These are phyloP conservation scores for Tephrocybe sp. DNA, from an alignment of 768 basidiomycete species.

Conservation along the genomic window DNA sequence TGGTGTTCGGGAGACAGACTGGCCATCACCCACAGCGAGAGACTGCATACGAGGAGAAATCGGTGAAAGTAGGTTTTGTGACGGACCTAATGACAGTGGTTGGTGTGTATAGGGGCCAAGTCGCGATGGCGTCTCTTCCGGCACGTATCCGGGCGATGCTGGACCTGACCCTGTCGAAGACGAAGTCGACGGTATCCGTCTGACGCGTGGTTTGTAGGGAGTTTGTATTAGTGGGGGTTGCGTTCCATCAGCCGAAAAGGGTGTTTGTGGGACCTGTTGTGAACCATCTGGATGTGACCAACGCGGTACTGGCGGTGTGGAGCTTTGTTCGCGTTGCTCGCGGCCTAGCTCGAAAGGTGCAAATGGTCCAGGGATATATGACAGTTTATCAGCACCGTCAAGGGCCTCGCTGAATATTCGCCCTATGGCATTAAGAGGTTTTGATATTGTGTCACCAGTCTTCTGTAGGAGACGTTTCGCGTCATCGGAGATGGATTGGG, in stretches of 20 bases:
- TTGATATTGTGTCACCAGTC: constrained; percentile 87
- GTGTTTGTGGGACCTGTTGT: constrained; percentile 23
- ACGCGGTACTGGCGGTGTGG: constrained; percentile 31
- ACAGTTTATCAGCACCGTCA: constrained; percentile 64
- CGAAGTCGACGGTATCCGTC: constrained; percentile 47
- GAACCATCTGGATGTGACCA: constrained; percentile 37
- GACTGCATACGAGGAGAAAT: constrained; percentile 46
- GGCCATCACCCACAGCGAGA: constrained; percentile 31
- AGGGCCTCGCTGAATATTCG: constrained; percentile 85
- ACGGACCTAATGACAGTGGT: constrained; percentile 47
- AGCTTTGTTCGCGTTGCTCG: constrained; percentile 40
- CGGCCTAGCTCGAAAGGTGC: constrained; percentile 63
- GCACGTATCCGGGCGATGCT: constrained; percentile 24
- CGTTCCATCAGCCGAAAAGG: constrained; percentile 39
- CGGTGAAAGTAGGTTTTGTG: constrained; percentile 33
- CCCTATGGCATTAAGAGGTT: constrained; percentile 85
- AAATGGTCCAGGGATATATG: constrained; percentile 67
- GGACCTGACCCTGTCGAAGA: constrained; percentile 27
- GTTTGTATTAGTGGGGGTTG: constrained; percentile 48
- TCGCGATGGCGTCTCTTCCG: constrained; percentile 55
- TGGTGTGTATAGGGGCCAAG: constrained; percentile 45
- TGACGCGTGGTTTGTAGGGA: constrained; percentile 73
- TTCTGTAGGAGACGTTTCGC: constrained; percentile 82
- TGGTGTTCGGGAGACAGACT: constrained; percentile 59
- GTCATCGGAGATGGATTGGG: constrained; percentile 59